Base-by-base conservation (phyloP, 306 rosid genomes). In the Acacia melanoxylon region DNA sequence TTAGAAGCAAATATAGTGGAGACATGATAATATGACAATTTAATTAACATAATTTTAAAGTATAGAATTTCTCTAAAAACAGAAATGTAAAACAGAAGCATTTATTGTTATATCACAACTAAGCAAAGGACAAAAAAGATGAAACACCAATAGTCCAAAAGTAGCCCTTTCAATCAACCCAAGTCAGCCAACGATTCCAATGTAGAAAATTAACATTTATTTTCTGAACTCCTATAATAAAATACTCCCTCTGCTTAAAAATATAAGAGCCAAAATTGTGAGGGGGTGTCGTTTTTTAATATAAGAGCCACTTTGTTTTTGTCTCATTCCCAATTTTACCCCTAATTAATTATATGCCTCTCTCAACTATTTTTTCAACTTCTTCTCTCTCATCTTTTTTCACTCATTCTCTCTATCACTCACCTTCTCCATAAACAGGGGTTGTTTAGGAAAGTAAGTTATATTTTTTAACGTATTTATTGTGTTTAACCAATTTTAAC, bases 1-100 rank as follows among this genome's bases (percentile, higher is more conserved):
- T 59, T 40, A 61, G 49, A 22, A 62, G 73, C 13, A 80, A 76
- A 49, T 49, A 37, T 63, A 77, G 13, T 51, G 27, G 20, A 71
- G 37, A 14, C 31, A 20, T 20, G 71, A 68, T 25, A 41, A 20
- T 11, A 56, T 37, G 46, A 62, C 5, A 81, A 76, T 77, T 71
- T 31, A 76, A 44, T 22, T 20, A 62, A 4, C 37, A 59, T 10
- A 1, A 59, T 56, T 2, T 19, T 31, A 71, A 20, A 9, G 16
- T n/a, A 49, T 37, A 69, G 10, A 73, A 54, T 41, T 70, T 35
- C 44, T 78, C 70, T 44, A 33, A 74, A 74, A 79, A 24, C 74
- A 59, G 35, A 74, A 82, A 42, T 9, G 16, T 20, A 13, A 35
- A 68, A 37, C 31, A 42, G 17, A 68, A 42, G 29, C 27, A 44